phyloP scores from a whole-genome alignment of 495 filamentous ascomycete genomes.

The Tuber borchii region DNA sequence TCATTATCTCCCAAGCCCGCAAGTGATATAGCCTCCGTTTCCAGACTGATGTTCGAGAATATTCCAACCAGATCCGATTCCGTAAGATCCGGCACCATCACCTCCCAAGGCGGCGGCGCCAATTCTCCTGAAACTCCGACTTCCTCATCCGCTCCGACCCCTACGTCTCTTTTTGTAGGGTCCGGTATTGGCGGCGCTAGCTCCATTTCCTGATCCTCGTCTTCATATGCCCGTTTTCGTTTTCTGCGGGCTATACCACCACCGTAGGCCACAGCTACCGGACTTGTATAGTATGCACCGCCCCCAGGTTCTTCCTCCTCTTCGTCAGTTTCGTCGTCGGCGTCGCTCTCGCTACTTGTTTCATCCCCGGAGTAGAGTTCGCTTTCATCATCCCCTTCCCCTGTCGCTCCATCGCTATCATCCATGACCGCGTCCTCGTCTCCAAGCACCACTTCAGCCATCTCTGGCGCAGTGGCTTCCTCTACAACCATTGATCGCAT shows the following conservation, averaged over 20 bases:
- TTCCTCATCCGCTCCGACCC: constrained; percentile 24
- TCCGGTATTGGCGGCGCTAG: constrained; percentile 8
- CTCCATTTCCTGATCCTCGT: constrained; percentile 21
- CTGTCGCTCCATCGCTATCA: constrained; percentile 29
- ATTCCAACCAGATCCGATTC: constrained; percentile 36
- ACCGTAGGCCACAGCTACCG: constrained; percentile 19
- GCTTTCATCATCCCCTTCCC: constrained; percentile 32
- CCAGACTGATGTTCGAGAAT: constrained; percentile 29
- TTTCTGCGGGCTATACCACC: constrained; percentile 19
- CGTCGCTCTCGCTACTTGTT: constrained; percentile 36
- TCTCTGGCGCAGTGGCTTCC: constrained; percentile 24
- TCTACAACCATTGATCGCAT: constrained; percentile 25
- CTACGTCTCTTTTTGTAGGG: constrained; percentile 24
- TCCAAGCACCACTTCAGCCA: constrained; percentile 24
- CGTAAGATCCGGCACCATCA: constrained; percentile 38
- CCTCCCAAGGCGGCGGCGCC: constrained; percentile 38
- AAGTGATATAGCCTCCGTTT: constrained; percentile 31
- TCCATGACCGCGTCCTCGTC: constrained; percentile 30
- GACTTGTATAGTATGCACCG: constrained; percentile 30
- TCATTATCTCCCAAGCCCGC: constrained; percentile 29
- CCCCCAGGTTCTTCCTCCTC: constrained; percentile 31
- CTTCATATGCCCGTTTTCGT: constrained; percentile 35
- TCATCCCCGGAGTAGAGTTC: constrained; percentile 34
- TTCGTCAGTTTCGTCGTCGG: constrained; percentile 39
- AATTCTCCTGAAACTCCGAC: constrained; percentile 26